phyloP scores from a whole-genome alignment of 345 rosid genomes.

The Syzygium jambos region DNA sequence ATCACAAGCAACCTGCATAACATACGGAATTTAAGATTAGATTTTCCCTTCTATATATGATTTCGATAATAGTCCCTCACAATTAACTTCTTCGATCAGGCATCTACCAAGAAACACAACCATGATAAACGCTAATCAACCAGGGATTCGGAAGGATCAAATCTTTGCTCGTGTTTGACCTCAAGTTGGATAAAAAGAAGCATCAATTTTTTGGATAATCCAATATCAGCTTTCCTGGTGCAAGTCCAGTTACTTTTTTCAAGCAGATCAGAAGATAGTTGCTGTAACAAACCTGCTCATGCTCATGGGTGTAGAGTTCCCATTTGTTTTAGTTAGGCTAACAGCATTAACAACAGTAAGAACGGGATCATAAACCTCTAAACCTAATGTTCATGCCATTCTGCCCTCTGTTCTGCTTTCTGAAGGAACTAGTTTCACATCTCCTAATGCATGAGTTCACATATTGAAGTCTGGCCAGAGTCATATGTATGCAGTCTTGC shows the following conservation, averaged over 20 bases:
- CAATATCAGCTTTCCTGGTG: neutral
- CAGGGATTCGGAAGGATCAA: neutral
- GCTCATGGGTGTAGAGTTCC: neutral
- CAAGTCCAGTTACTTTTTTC: neutral
- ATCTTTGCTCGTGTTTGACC: neutral
- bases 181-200: neutral
- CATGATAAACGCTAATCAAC: neutral
- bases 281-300: neutral
- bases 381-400: neutral
- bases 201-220: neutral
- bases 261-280: neutral
- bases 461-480: neutral
- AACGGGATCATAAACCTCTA: neutral
- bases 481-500: neutral
- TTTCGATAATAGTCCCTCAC: neutral
- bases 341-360: neutral
- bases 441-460: neutral
- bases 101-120: neutral
- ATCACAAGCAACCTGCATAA: constrained; percentile 69
- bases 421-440: neutral
- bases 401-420: neutral
- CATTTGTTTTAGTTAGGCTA: neutral
- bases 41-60: neutral
- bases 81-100: neutral
- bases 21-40: neutral